Percentiles rank a stretch among this genome's conserved stretches.
Conservation (phyloP, 352 stramenopile genomes). For the Globisporangium splendens region DNA sequence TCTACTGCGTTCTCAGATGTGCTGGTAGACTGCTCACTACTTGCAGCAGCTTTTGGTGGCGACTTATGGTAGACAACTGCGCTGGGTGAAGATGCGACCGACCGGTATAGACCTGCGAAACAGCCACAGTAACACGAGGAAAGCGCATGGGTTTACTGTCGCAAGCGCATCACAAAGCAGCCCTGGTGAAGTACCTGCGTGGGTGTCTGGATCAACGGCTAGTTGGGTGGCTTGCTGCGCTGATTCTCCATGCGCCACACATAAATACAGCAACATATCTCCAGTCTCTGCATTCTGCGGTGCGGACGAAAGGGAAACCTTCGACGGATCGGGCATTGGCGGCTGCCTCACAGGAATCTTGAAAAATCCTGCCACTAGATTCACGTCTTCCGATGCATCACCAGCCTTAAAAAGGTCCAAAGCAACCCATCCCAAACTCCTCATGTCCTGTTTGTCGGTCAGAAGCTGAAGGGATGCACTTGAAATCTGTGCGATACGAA, state of each 20-base stretch:
- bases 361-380: constrained; percentile 24
- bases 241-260: constrained; percentile 26
- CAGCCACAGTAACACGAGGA: background rate
- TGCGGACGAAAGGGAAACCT: constrained; percentile 19
- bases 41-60: too few species aligned
- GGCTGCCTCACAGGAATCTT: constrained; percentile 39
- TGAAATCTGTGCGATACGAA: constrained; percentile 19
- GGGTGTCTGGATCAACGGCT: constrained; percentile 29
- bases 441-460: constrained; percentile 8
- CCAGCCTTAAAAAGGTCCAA: constrained; percentile 29
- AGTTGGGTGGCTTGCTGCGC: constrained; percentile 25
- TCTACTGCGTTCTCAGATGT: too few species aligned
- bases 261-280: constrained; percentile 28
- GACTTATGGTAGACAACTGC: too few species aligned
- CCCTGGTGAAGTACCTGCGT: constrained; percentile 17
- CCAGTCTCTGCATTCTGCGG: constrained; percentile 8
- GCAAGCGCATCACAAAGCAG: background rate
- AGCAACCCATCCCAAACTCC: constrained; percentile 40
- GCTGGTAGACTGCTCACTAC: too few species aligned
- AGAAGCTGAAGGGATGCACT: background rate
- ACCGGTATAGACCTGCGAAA: constrained; percentile 6
- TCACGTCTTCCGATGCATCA: constrained; percentile 8
- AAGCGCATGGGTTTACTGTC: background rate
- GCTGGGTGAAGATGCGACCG: too few species aligned
- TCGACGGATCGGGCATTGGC: constrained; percentile 37